Evolutionary conservation across 163 green algal genomes (phyloP).

Genomic region (Chlamydomonas reinhardtii): DNA sequence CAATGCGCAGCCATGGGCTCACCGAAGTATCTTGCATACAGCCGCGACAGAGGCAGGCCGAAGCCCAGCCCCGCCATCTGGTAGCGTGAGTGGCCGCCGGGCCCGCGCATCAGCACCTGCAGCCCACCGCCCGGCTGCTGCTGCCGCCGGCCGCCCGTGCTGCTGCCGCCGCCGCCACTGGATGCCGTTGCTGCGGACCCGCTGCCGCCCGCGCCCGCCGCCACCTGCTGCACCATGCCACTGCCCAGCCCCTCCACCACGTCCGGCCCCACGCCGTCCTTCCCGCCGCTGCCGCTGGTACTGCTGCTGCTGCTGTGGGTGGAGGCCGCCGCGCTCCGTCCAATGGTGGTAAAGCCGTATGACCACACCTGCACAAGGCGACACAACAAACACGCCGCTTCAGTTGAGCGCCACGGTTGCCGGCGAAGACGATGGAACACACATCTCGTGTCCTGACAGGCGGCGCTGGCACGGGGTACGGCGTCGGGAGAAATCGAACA

Average conservation of each 20-base stretch:
- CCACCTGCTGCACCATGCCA: background rate
- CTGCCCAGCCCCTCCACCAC: conserved; percentile 41
- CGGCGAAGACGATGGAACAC: too few relatives aligned
- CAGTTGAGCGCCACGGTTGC: too few relatives aligned
- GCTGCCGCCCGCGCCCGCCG: background rate
- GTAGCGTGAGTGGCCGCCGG: conserved; percentile 52
- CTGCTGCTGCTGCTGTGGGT: background rate
- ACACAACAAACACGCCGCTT: too few relatives aligned
- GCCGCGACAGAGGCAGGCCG: conserved; percentile 86
- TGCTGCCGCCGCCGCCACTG: too few relatives aligned
- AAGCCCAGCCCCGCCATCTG: conserved; percentile 87
- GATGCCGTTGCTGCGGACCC: background rate
- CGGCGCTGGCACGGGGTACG: too few relatives aligned
- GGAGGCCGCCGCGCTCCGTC: background rate
- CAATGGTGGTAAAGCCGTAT: conserved; percentile 84
- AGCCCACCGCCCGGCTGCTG: background rate
- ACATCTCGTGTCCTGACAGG: too few relatives aligned
- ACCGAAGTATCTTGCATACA: conserved; percentile 91
- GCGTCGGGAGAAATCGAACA: too few relatives aligned
- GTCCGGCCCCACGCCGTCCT: background rate
- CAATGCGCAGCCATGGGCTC: background rate
- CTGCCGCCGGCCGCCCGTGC: background rate
- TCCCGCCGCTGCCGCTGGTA: background rate
- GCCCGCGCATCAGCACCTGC: background rate
- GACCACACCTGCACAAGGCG: conserved; percentile 67